Conservation (phyloP, 1,139 yeast genomes). For the Candida gigantensis region DNA sequence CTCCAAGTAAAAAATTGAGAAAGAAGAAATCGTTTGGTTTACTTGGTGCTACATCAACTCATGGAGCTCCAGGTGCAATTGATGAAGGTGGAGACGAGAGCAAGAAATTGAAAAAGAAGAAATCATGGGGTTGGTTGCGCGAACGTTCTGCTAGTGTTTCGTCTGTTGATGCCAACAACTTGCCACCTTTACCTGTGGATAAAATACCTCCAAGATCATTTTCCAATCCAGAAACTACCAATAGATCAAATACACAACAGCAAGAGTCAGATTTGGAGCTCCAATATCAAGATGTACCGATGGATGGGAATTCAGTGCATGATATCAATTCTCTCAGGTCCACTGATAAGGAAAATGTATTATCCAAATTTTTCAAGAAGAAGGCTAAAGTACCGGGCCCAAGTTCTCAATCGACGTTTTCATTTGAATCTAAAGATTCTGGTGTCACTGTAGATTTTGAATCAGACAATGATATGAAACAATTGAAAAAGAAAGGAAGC, state of each 20-base stretch:
- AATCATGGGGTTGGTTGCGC: conserved; percentile 45
- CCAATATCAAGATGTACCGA: neutral
- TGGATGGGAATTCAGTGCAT: neutral
- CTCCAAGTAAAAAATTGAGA: conserved; percentile 16
- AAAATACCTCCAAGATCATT: conserved; percentile 31
- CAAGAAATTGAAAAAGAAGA: conserved; percentile 35
- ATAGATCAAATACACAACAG: too few relatives aligned
- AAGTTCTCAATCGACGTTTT: conserved; percentile 9
- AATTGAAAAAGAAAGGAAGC: conserved; percentile 26
- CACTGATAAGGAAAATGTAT: conserved; percentile 41
- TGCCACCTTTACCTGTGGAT: conserved; percentile 24
- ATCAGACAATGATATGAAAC: conserved; percentile 24
- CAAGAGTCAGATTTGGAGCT: neutral
- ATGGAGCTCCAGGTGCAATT: conserved; percentile 1
- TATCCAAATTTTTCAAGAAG: conserved; percentile 47
- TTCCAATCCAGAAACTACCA: conserved; percentile 32
- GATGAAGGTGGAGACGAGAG: conserved; percentile 16
- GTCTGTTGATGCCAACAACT: conserved; percentile 22
- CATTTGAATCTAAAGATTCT: conserved; percentile 16
- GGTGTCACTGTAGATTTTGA: conserved; percentile 35
- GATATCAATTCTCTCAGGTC: conserved; percentile 9
- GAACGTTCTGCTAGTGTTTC: conserved; percentile 37
- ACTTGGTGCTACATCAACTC: conserved; percentile 2
- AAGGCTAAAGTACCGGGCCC: conserved; percentile 33
- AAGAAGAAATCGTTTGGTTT: conserved; percentile 30